Base-by-base conservation (phyloP, 106 monocot genomes). In the Triglochin maritima region DNA sequence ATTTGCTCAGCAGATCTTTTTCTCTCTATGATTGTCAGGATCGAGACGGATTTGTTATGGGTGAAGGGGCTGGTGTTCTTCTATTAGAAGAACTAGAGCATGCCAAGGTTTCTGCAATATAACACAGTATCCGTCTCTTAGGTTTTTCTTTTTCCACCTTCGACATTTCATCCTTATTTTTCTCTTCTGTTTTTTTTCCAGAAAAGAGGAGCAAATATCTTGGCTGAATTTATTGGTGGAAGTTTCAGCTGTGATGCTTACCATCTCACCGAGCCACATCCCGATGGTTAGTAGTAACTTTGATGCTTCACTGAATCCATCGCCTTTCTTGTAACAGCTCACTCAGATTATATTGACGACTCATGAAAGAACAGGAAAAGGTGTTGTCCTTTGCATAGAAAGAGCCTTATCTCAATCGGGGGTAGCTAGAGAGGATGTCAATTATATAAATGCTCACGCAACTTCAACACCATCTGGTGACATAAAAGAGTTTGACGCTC, bases 21-120 rank as follows among this genome's bases (percentile, higher is more conserved):
- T 48, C 17, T 17, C 1, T 48, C n/a, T 17, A 4, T 9, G 7
- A 76, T n/a, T 80, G 8, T 15, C 74, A 96, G 96, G 88, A 79
- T 14, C 83, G 96, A 56, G 96, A 96, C 86, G 96, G 96, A 72
- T 96, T 96, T 84, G 96, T 96, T 69, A 91, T 96, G 91, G 96
- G 96, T 10, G 96, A 96, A 76, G 96, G 96, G 11, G 81, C 96
- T 60, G 96, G 96, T 69, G 96, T 96, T 60, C 96, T 96, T 70
- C 60, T 96, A 42, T 75, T 96, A 60, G 96, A 96, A 88, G 96
- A 96, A 68, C 70, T 91, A 4, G 88, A 91, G 50, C 96, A 96
- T 84, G 96, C 96, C 59, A 96, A 96, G 96, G 96, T 96, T 72
- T 42, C 43, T 7, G 8, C 16, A 46, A 65, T 56, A n/a, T 16